These are phyloP conservation scores for Hymenoscyphus fraxineus DNA, from an alignment of 2,329 filamentous ascomycete species.

Conservation along the genomic window DNA sequence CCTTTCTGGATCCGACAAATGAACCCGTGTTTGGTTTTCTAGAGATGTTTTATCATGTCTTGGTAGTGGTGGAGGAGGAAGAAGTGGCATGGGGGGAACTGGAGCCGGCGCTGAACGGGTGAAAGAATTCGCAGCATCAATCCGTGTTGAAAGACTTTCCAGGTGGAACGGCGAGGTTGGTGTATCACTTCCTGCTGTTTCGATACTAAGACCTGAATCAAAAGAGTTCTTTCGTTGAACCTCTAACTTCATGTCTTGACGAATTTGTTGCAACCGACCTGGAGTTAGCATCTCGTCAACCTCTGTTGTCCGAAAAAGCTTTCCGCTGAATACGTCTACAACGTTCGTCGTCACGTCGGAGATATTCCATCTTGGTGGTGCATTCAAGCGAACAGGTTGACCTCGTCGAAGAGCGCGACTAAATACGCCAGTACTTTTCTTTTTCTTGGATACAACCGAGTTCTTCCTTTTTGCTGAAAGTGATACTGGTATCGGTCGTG, in stretches of 20 bases:
- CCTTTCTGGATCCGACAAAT: neutral
- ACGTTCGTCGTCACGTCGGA: slow-evolving; percentile 54
- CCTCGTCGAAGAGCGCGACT: slow-evolving; percentile 14
- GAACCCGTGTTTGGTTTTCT: neutral
- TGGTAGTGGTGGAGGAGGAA: slow-evolving; percentile 6
- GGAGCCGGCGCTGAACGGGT: neutral
- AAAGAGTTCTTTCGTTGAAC: slow-evolving; percentile 21
- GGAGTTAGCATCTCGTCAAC: slow-evolving; percentile 58
- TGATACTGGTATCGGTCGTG: slow-evolving; percentile 33
- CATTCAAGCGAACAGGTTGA: slow-evolving; percentile 25
- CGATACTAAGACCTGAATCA: slow-evolving; percentile 23
- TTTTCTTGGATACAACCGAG: slow-evolving; percentile 35
- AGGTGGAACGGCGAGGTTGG: slow-evolving; percentile 49
- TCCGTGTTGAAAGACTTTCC: slow-evolving; percentile 44
- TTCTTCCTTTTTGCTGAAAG: slow-evolving; percentile 41
- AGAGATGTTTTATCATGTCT: neutral
- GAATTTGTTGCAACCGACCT: slow-evolving; percentile 43
- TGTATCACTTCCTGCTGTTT: slow-evolving; percentile 36
- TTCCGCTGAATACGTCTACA: slow-evolving; percentile 51
- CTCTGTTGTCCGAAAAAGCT: slow-evolving; percentile 48
- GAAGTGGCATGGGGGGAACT: slow-evolving; percentile 1
- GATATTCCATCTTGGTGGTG: slow-evolving; percentile 48
- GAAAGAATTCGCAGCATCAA: slow-evolving; percentile 35
- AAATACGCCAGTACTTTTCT: slow-evolving; percentile 29
- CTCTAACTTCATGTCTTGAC: slow-evolving; percentile 24